These are phyloP conservation scores for Rhododendron molle DNA, from an alignment of 148 eudicot species.

Conservation along the genomic window DNA sequence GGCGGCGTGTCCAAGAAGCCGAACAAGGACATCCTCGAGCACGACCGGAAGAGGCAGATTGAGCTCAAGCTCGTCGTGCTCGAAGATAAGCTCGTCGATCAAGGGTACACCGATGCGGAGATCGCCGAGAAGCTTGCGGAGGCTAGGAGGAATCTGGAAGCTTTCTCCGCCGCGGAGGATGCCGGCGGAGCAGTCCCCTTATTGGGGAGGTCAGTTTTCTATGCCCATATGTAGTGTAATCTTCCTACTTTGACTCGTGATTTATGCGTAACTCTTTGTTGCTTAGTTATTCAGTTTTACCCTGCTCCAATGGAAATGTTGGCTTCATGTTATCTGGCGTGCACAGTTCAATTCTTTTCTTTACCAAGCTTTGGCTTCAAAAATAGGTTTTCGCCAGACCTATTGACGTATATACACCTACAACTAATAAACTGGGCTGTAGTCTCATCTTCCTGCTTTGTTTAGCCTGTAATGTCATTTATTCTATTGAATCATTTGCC, in stretches of 20 bases:
- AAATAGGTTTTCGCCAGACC: not conserved
- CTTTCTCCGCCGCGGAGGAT: constrained; percentile 36
- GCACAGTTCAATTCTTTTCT: not conserved
- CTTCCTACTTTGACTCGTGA: not conserved
- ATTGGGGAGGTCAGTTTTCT: constrained; percentile 26
- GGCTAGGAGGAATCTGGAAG: constrained; percentile 58
- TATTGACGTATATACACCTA: not conserved
- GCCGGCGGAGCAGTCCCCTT: constrained; percentile 21
- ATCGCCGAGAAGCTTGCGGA: constrained; percentile 61
- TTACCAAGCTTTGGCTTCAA: not conserved
- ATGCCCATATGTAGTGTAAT: not conserved
- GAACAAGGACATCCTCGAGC: constrained; percentile 78
- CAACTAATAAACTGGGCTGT: not conserved
- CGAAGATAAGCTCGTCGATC: constrained; percentile 69
- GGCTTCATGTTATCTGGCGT: not conserved
- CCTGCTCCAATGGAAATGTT: not conserved
- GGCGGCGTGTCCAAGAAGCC: constrained; percentile 63
- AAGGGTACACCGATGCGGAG: constrained; percentile 76
- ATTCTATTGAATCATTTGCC: not conserved
- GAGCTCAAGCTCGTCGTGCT: constrained; percentile 75
- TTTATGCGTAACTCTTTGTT: not conserved
- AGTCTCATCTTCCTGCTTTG: not conserved
- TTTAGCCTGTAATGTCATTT: not conserved
- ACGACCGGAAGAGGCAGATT: constrained; percentile 93
- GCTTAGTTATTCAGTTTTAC: not conserved